These are phyloP conservation scores for Tagetes erecta DNA, from an alignment of 129 eudicot genomes.

Conservation along the genomic window DNA sequence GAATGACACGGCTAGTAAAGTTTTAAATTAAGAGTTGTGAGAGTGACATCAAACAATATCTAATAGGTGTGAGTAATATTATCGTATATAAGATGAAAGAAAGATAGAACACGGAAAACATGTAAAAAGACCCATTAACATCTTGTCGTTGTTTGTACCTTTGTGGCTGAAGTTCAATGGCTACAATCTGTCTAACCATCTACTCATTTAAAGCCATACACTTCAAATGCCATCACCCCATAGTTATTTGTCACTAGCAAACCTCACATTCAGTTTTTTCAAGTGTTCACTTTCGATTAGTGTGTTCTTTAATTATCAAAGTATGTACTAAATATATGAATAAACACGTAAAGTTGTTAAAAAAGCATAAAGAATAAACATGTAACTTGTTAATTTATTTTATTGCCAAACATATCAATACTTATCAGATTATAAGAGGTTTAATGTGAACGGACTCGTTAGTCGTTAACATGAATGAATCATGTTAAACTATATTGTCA, in stretches of 20 bases:
- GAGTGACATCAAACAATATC: too few relatives aligned
- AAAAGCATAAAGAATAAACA: background rate
- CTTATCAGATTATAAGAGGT: background rate
- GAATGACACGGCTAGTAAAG: too few relatives aligned
- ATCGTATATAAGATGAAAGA: background rate
- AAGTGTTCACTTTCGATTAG: slow-evolving; percentile 14
- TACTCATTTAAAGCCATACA: background rate
- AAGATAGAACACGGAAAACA: too few relatives aligned
- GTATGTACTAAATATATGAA: background rate
- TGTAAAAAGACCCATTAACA: background rate
- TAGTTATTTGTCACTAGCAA: slow-evolving; percentile 4
- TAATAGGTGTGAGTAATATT: too few relatives aligned
- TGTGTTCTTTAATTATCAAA: background rate
- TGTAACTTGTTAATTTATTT: background rate
- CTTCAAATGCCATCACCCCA: slow-evolving; percentile 11
- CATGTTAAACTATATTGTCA: too few relatives aligned
- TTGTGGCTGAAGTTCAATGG: slow-evolving; percentile 8
- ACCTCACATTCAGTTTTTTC: background rate
- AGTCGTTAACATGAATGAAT: too few relatives aligned
- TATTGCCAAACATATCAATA: background rate
- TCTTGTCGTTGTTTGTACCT: background rate
- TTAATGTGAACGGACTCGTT: too few relatives aligned
- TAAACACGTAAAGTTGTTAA: background rate
- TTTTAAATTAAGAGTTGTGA: too few relatives aligned
- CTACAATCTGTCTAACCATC: background rate